Conservation (phyloP, 1,284 basidiomycete species). For the Pterulicium gracile region DNA sequence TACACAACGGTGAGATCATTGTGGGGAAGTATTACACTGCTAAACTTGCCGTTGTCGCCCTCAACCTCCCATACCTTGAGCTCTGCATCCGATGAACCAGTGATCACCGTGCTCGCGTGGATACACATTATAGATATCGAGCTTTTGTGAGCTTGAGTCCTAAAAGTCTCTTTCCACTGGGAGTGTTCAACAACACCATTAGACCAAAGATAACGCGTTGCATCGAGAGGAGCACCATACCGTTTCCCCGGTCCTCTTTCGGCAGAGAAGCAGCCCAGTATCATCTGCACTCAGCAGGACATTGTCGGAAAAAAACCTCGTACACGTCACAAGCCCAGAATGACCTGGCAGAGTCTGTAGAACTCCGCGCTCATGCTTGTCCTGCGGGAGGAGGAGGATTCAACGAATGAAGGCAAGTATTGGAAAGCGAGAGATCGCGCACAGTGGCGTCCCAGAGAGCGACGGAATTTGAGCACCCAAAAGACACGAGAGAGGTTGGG, state of each 20-base stretch:
- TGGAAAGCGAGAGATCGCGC: conserved; percentile 14
- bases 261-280: conserved; percentile 47
- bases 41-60: conserved; percentile 20
- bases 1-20: conserved; percentile 4
- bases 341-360: conserved; percentile 67
- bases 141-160: conserved; percentile 50
- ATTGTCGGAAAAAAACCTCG: conserved; percentile 46
- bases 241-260: conserved; percentile 22
- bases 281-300: conserved; percentile 66
- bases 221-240: conserved; percentile 13
- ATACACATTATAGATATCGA: conserved; percentile 58
- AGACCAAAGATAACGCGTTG: conserved; percentile 10
- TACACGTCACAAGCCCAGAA: conserved; percentile 62
- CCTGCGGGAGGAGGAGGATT: conserved; percentile 23
- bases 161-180: conserved; percentile 43
- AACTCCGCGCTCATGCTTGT: conserved; percentile 42
- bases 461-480: conserved; percentile 68
- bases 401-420: conserved; percentile 7
- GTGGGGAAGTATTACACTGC: conserved; percentile 5
- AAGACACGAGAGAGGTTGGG: conserved; percentile 51
- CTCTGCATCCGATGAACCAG: conserved; percentile 71
- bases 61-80: conserved; percentile 61
- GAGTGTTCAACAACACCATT: conserved; percentile 10
- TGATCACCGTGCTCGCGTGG: conserved; percentile 40
- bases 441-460: conserved; percentile 69